Percentiles rank a stretch among this genome's conserved stretches.
phyloP scores from a whole-genome alignment of 768 basidiomycete species.

The Leccinum uliginosum region DNA sequence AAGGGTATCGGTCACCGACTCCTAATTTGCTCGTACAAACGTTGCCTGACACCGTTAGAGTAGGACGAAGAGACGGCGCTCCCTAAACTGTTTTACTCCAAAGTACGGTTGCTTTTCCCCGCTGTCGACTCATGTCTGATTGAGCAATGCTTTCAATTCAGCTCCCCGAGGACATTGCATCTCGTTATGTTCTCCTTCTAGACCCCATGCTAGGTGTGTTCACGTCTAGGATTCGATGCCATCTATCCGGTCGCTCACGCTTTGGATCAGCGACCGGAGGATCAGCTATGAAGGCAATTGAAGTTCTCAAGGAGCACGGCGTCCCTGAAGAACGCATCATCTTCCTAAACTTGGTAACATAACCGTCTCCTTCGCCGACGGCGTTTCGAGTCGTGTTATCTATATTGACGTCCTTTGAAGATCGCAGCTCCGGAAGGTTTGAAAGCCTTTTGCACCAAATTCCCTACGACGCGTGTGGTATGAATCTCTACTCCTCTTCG shows the following conservation, averaged over 20 bases:
- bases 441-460: constrained; percentile 68
- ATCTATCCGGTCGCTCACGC: neutral
- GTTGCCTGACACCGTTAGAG: neutral
- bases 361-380: neutral
- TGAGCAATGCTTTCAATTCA: neutral
- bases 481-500: constrained; percentile 26
- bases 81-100: constrained; percentile 90
- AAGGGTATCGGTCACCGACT: constrained; percentile 48
- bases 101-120: constrained; percentile 38
- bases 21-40: neutral
- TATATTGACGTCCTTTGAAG: constrained; percentile 35
- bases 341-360: constrained; percentile 85
- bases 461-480: constrained; percentile 75
- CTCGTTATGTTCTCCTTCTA: constrained; percentile 87
- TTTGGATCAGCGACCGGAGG: constrained; percentile 76
- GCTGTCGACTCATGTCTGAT: neutral
- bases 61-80: constrained; percentile 93
- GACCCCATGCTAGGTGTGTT: constrained; percentile 93
- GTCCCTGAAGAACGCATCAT: constrained; percentile 95
- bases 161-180: constrained; percentile 60
- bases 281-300: constrained; percentile 96
- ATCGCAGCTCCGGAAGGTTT: constrained; percentile 91
- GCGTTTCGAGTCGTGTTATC: neutral
- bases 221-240: neutral
- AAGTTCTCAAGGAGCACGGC: constrained; percentile 86